phyloP scores from a whole-genome alignment of 2,329 filamentous ascomycete species.

The Neofusicoccum cordaticola region DNA sequence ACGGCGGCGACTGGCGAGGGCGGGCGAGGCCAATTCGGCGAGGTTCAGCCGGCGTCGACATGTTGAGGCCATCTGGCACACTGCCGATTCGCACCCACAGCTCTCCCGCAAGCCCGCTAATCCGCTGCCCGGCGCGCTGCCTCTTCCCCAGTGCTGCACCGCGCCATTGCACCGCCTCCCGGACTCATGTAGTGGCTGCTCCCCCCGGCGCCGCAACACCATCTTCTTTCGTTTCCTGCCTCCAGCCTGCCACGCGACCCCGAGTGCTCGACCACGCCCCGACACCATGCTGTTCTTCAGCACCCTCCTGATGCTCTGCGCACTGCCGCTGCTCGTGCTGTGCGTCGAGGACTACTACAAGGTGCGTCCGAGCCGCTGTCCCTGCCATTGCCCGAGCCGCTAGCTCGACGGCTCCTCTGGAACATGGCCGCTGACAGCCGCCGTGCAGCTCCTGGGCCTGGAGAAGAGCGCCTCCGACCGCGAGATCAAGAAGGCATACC shows the following conservation, averaged over 20 bases:
- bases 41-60: conserved; percentile 1
- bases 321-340: conserved; percentile 43
- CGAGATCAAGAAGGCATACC: conserved; percentile 92
- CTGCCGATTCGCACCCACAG: neutral
- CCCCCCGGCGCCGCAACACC: neutral
- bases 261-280: neutral
- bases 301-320: conserved; percentile 37
- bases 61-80: conserved; percentile 14
- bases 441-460: conserved; percentile 72
- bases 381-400: neutral
- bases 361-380: conserved; percentile 41
- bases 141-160: neutral
- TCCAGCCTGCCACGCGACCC: neutral
- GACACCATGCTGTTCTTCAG: conserved; percentile 17
- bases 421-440: conserved; percentile 6
- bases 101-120: conserved; percentile 1
- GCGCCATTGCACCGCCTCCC: neutral
- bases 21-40: neutral
- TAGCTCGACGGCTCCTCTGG: neutral
- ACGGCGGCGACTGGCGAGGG: neutral
- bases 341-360: conserved; percentile 74
- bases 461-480: conserved; percentile 75
- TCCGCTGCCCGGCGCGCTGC: neutral
- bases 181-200: conserved; percentile 6
- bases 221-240: neutral